Conservation (phyloP, 1,284 basidiomycete species). For the Irpex sp. region DNA sequence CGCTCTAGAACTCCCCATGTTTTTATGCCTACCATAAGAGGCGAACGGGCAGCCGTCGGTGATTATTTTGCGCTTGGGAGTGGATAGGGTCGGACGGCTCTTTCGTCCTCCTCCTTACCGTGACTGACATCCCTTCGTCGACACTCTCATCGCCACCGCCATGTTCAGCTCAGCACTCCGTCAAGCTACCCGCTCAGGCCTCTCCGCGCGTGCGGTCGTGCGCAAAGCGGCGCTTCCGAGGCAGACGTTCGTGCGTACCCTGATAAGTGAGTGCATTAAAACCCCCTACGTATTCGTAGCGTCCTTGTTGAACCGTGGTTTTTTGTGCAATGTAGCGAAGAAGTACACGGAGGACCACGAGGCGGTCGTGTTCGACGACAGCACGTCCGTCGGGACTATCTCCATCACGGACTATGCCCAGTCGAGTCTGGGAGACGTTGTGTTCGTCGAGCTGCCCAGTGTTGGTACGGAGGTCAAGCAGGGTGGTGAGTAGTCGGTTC, state of each 20-base stretch:
- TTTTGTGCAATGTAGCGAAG: slow-evolving; percentile 59
- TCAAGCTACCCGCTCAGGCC: slow-evolving; percentile 2
- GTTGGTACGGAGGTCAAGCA: slow-evolving; percentile 62
- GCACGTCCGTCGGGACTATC: slow-evolving; percentile 76
- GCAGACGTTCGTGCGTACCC: slow-evolving; percentile 26
- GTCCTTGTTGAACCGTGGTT: not conserved
- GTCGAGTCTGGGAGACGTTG: slow-evolving; percentile 90
- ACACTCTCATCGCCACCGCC: not conserved
- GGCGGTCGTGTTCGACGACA: slow-evolving; percentile 77
- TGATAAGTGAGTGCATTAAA: slow-evolving; percentile 33
- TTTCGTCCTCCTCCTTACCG: not conserved
- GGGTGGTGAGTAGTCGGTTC: slow-evolving; percentile 63
- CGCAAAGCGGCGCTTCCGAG: not conserved
- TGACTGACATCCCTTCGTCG: not conserved
- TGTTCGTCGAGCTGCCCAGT: slow-evolving; percentile 90
- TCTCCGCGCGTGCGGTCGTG: slow-evolving; percentile 1
- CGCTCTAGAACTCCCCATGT: not conserved
- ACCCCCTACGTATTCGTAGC: not conserved
- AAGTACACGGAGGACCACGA: slow-evolving; percentile 91
- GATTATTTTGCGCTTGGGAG: not conserved
- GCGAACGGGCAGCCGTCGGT: slow-evolving; percentile 1
- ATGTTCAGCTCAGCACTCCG: slow-evolving; percentile 9
- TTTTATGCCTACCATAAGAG: not conserved
- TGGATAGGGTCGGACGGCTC: not conserved
- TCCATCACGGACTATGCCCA: slow-evolving; percentile 95